These are phyloP conservation scores for Scheffersomyces cryptocercus DNA, from an alignment of 1,139 yeast species.

Conservation along the genomic window DNA sequence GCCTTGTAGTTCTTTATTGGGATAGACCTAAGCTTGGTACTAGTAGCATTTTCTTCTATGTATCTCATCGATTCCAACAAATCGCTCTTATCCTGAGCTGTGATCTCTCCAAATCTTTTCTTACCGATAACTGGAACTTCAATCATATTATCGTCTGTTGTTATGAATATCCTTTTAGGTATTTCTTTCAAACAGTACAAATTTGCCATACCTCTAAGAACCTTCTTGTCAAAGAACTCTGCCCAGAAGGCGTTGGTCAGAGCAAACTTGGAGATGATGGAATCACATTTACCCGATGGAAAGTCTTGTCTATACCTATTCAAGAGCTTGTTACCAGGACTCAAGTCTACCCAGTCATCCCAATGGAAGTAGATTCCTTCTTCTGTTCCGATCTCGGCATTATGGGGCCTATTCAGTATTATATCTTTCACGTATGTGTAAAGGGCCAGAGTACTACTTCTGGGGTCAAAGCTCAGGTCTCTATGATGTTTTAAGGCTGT, in stretches of 20 bases:
- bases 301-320: slow-evolving; percentile 15
- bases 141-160: slow-evolving; percentile 26
- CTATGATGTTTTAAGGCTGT: slow-evolving; percentile 26
- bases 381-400: slow-evolving; percentile 10
- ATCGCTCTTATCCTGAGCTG: too few relatives aligned
- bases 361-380: slow-evolving; percentile 39
- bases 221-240: slow-evolving; percentile 36
- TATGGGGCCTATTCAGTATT: slow-evolving; percentile 4
- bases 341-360: slow-evolving; percentile 45
- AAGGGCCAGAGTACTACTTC: slow-evolving; percentile 21
- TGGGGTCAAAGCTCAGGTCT: slow-evolving; percentile 29
- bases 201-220: slow-evolving; percentile 35
- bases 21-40: slow-evolving; percentile 6
- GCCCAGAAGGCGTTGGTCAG: slow-evolving; percentile 36
- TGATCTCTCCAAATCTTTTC: slow-evolving; percentile 21
- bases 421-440: slow-evolving; percentile 13
- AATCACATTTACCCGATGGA: slow-evolving; percentile 29
- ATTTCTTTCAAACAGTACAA: slow-evolving; percentile 35
- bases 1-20: slow-evolving; percentile 13
- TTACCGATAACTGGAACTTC: slow-evolving; percentile 33
- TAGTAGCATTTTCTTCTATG: slow-evolving; percentile 5
- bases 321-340: slow-evolving; percentile 25
- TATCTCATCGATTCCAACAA: slow-evolving; percentile 9
- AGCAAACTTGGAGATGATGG: slow-evolving; percentile 22
- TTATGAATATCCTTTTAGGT: slow-evolving; percentile 28